phyloP scores from a whole-genome alignment of 352 stramenopile species.

The Pythium volutum region DNA sequence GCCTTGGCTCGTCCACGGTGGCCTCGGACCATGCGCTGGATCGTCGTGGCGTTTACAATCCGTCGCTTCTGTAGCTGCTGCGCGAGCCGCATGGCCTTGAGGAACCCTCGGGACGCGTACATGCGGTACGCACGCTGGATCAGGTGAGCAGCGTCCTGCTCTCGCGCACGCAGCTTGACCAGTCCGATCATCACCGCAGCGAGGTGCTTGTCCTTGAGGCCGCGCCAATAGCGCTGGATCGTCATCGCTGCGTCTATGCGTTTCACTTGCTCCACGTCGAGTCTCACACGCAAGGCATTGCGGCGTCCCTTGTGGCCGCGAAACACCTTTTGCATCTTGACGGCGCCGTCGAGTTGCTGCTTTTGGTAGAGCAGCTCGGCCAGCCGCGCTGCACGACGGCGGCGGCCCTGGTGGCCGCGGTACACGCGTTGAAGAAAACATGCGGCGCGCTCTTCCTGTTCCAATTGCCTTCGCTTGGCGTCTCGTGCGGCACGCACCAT shows the following conservation, averaged over 20 bases:
- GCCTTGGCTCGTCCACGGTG: slow-evolving; percentile 65
- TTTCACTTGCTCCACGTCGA: slow-evolving; percentile 36
- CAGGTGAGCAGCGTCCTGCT: slow-evolving; percentile 50
- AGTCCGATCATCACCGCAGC: slow-evolving; percentile 65
- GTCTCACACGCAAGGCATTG: slow-evolving; percentile 35
- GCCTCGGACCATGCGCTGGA: slow-evolving; percentile 79
- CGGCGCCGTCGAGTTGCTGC: slow-evolving; percentile 43
- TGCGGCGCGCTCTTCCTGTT: slow-evolving; percentile 41
- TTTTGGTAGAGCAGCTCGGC: slow-evolving; percentile 48
- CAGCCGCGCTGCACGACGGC: slow-evolving; percentile 39
- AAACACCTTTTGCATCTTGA: slow-evolving; percentile 68
- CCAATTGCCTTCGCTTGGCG: slow-evolving; percentile 37
- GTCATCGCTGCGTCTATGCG: slow-evolving; percentile 56
- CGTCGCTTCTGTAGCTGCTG: slow-evolving; percentile 42
- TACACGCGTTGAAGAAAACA: slow-evolving; percentile 77
- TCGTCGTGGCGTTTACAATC: slow-evolving; percentile 40
- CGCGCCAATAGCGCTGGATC: slow-evolving; percentile 78
- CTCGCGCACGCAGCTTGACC: slow-evolving; percentile 54
- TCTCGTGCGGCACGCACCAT: slow-evolving; percentile 50
- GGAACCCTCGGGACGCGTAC: slow-evolving; percentile 56
- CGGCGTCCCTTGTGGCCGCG: slow-evolving; percentile 53
- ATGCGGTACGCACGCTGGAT: slow-evolving; percentile 67
- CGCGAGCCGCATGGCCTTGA: slow-evolving; percentile 54
- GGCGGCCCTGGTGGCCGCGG: slow-evolving; percentile 58
- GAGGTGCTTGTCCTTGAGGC: slow-evolving; percentile 73